Base-by-base conservation (phyloP, 2,329 filamentous ascomycete genomes). In the Cordyceps cicadae region DNA sequence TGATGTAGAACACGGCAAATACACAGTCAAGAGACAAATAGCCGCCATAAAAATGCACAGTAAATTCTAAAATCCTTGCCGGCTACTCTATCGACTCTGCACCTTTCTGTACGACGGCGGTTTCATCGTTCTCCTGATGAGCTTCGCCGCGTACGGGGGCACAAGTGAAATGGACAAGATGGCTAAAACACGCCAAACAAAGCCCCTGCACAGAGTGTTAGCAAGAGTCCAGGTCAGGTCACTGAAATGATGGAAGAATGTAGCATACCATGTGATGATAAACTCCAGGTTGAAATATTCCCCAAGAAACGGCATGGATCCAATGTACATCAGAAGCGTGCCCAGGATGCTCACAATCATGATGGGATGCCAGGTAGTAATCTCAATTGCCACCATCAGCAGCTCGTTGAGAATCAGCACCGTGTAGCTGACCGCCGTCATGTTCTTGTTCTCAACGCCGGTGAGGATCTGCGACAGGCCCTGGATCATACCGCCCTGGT, bases 41-140 rank as follows among this genome's bases (percentile, higher is more conserved):
- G 17, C 21, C 50, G 8, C 39, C 32, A 29, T 59, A 14, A 12
- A 48, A 19, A 53, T 39, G 39, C 29, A 53, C 15, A 24, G 8
- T 19, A n/a, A 48, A 17, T 21, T 37, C 49, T 32, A 48, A 53
- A 54, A n/a, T 3, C 3, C 26, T 43, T n/a, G 15, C 21, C 17
- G 1, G 17, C 21, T 39, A 39, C 14, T 61, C 59, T 74, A 88
- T 63, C 86, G 83, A 50, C 82, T 87, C 74, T 88, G 87, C 53
- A 99, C 92, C 78, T 99, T 99, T 69, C 94, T 83, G 77, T 97
- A 97, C 70, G 89, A 96, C 21, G 92, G 92, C 64, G 94, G 94
- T 75, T 89, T 92, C 80, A 96, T 87, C 63, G 86, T 91, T 70
- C 91, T 82, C 68, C 89, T 82, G 65, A 97, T 88, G 63, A 95